A percentile compares a stretch with the other conserved stretches of the same genome.
Conservation (phyloP, 257 asterid genomes). For the Solanum sejunctum region DNA sequence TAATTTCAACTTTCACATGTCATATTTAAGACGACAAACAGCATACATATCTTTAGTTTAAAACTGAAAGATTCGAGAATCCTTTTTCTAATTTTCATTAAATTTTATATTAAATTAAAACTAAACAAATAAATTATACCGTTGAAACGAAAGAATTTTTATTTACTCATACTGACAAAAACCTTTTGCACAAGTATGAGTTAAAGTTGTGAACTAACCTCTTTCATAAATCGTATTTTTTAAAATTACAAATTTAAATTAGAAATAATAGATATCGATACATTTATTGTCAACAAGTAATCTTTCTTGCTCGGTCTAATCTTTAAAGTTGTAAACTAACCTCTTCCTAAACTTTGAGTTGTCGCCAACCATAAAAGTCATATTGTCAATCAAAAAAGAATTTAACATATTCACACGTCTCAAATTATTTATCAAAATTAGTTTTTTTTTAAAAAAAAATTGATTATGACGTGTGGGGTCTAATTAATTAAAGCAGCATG, state of each 20-base stretch:
- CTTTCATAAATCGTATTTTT: too few species aligned
- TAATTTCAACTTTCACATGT: too few species aligned
- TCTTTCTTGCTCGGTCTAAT: background rate
- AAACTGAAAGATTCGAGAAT: fast-evolving
- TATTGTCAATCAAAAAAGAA: background rate
- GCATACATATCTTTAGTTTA: background rate
- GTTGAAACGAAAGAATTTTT: too few species aligned
- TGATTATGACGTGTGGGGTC: background rate
- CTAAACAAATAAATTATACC: too few species aligned
- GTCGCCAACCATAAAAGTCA: background rate
- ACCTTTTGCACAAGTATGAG: background rate
- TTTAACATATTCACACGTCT: background rate
- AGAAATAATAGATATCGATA: background rate
- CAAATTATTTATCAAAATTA: background rate
- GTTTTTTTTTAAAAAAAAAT: too few species aligned
- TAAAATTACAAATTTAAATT: too few species aligned
- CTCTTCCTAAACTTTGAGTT: background rate
- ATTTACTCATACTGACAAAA: background rate
- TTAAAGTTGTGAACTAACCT: background rate
- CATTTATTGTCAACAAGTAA: background rate
- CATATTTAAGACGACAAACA: background rate
- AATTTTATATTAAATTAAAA: background rate
- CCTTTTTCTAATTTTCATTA: background rate
- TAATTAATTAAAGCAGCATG: background rate
- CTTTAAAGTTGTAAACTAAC: background rate